Percentiles rank a stretch among this genome's conserved stretches.
These are phyloP conservation scores for Grammothele lineata DNA, from an alignment of 768 basidiomycete species.

Conservation along the genomic window DNA sequence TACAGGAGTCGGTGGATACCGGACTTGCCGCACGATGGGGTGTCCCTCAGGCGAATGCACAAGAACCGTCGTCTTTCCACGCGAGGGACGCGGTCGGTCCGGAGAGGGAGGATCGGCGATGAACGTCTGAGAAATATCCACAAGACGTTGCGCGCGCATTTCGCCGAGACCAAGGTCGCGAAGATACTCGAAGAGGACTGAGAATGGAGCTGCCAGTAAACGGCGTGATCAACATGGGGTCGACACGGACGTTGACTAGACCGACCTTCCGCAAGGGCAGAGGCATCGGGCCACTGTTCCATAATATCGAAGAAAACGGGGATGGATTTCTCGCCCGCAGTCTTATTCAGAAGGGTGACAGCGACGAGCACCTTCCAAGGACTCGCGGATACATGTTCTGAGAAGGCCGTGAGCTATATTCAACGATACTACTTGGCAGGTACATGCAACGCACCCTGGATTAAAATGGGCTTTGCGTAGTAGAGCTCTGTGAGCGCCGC, in stretches of 20 bases:
- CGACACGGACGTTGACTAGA: neutral
- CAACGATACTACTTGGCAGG: neutral
- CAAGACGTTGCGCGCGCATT: conserved; percentile 52
- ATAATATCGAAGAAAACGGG: conserved; percentile 63
- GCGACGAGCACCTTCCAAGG: conserved; percentile 72
- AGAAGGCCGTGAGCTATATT: neutral
- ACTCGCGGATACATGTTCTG: conserved; percentile 49
- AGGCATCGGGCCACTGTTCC: conserved; percentile 53
- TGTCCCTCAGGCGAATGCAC: neutral
- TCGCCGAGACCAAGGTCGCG: conserved; percentile 57
- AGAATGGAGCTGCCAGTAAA: conserved; percentile 2
- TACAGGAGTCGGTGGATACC: conserved; percentile 45
- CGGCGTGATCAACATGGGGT: neutral
- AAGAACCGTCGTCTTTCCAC: neutral
- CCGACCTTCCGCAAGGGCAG: conserved; percentile 51
- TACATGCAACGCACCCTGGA: conserved; percentile 21
- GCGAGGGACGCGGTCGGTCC: neutral
- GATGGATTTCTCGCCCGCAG: conserved; percentile 56
- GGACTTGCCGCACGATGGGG: neutral
- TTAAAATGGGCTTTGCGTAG: conserved; percentile 24
- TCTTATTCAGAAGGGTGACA: conserved; percentile 67
- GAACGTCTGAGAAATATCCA: conserved; percentile 23
- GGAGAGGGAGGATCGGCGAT: conserved; percentile 2
- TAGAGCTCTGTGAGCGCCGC: conserved; percentile 7
- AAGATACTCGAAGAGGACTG: conserved; percentile 23